A percentile compares a stretch with the other conserved stretches of the same genome.
These are phyloP conservation scores for Saccharomyces hybrid DNA, from an alignment of 1,139 yeast genomes.

Conservation along the genomic window DNA sequence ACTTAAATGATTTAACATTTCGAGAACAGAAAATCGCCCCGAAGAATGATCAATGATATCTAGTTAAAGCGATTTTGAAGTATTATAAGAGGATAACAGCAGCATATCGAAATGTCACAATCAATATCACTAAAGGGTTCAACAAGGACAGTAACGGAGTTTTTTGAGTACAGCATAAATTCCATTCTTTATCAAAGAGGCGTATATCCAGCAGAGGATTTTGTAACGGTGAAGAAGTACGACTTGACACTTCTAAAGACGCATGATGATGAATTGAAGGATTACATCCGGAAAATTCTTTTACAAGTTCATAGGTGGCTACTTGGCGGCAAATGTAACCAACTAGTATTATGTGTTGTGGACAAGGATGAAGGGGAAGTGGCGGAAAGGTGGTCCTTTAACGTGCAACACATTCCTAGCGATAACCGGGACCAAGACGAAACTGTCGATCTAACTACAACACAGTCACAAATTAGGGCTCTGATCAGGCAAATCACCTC, in stretches of 20 bases:
- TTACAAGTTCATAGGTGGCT: conserved; percentile 80
- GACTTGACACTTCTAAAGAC: conserved; percentile 70
- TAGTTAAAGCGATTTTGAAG: no score
- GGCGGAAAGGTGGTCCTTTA: conserved; percentile 85
- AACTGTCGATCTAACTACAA: conserved; percentile 33
- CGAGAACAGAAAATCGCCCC: background rate
- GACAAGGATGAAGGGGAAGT: conserved; percentile 60
- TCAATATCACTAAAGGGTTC: conserved; percentile 65
- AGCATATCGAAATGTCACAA: no score
- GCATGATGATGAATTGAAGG: conserved; percentile 68
- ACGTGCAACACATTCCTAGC: conserved; percentile 40
- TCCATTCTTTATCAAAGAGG: conserved; percentile 84
- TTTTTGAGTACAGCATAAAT: conserved; percentile 73
- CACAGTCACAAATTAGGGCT: conserved; percentile 73
- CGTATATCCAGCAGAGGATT: conserved; percentile 84
- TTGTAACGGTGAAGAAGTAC: conserved; percentile 70
- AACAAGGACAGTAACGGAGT: conserved; percentile 70
- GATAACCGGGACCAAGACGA: conserved; percentile 16
- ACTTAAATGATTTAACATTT: conserved; percentile 4
- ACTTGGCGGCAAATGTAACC: conserved; percentile 58
- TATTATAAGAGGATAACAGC: no score
- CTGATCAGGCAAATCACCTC: conserved; percentile 86
- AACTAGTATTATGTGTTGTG: conserved; percentile 64
- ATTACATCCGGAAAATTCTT: conserved; percentile 62
- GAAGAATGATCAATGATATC: no score